Evolutionary conservation across 176 grass and related monocot species (phyloP).

Genomic region (Triticum turgidum): DNA sequence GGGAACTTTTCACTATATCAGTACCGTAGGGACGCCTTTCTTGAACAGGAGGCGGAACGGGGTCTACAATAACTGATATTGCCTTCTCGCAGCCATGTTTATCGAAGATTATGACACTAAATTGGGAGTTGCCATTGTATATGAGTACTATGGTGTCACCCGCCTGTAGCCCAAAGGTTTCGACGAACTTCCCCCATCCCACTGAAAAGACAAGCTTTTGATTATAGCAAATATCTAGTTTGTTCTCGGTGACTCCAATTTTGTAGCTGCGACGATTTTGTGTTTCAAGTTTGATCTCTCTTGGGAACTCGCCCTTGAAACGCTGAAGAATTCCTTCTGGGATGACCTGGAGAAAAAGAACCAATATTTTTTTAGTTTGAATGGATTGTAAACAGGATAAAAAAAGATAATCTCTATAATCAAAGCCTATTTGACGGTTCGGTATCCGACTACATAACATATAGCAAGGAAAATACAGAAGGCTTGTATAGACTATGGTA

Average conservation of each 20-base stretch:
- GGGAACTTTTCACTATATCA: background rate
- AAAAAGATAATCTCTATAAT: background rate
- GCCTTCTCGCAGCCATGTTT: background rate
- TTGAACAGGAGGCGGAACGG: background rate
- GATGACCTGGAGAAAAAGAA: background rate
- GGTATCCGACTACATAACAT: too few species aligned
- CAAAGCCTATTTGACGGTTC: background rate
- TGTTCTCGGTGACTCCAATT: background rate
- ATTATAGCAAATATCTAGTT: background rate
- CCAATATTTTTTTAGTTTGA: background rate
- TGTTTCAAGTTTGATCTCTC: background rate
- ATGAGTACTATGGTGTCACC: background rate
- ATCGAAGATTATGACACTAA: background rate
- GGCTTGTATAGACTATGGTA: background rate
- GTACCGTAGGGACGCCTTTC: background rate
- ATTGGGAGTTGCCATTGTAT: constrained; percentile 8
- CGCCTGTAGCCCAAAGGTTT: background rate
- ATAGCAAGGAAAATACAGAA: background rate
- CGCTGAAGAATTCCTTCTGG: background rate
- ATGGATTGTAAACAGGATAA: background rate
- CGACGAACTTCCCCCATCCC: background rate
- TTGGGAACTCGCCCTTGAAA: background rate
- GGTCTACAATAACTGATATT: background rate
- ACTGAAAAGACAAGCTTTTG: background rate
- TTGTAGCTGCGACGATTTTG: background rate